Base-by-base conservation (phyloP, 805 yeast species). In the Nakazawaea ambrosiae region DNA sequence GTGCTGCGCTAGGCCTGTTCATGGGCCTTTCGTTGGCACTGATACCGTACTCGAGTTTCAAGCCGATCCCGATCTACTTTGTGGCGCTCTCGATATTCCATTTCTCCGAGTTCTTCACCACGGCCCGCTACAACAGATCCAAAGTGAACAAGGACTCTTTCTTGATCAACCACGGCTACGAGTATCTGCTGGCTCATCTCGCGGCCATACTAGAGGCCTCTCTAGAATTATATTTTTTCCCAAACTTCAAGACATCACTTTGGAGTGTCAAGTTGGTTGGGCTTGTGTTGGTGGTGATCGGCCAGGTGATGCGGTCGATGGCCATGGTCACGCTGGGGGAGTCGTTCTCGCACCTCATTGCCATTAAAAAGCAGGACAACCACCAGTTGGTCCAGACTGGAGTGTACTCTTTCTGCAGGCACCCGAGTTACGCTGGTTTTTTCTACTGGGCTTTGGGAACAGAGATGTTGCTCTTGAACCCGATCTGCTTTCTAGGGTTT, bases 391-490 rank as follows among this genome's bases (percentile, higher is more conserved):
- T 92, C 10, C 85, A 86, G 0, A 47, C 58, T 9, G 97, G 97
- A 0, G 61, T 90, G 3, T 92, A 90, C 56, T 41, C 65, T 1
- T 45, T 58, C 19, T 60, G 74, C 12, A 68, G 98, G 43, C 98
- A 92, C 55, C 98, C 98, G 5, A 80, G 94, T 33, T 92, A 92
- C 58, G 70, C 78, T 28, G 98, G 97, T 0, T 92, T 83, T 55
- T 89, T 78, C 52, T 78, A 87, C 75, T 92, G 97, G 97, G 90
- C 94, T 11, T 46, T 89, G 3, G 97, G 97, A 0, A 68, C 87
- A 1, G 95, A 90, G 54, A 18, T 92, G 32, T 45, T 81, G 42
- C 57, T 90, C 40, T 58, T 75, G 31, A 92, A 88, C 58, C 77
- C 83, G 5, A 32, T 86, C 0, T 67, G 87, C 1, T 49, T 73